phyloP scores from a whole-genome alignment of 192 early-diverging fungal species.

The Chytriomyces confervae region DNA sequence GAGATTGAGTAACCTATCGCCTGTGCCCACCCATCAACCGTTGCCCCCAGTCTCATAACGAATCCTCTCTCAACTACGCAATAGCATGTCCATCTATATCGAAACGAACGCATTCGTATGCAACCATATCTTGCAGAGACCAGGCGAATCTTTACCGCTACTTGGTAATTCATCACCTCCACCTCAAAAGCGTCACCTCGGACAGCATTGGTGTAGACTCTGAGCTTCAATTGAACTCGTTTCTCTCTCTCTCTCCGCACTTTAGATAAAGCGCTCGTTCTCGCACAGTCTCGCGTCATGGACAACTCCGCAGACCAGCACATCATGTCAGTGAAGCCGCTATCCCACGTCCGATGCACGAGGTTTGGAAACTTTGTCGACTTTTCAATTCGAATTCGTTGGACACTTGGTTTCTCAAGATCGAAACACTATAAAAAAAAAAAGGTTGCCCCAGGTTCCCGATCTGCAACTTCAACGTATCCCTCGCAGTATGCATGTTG shows the following conservation, averaged over 20 bases:
- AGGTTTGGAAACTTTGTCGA: constrained; percentile 9
- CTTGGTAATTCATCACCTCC: constrained; percentile 2
- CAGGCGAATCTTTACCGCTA: constrained; percentile 5
- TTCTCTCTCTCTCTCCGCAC: background rate
- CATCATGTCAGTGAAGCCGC: constrained; percentile 38
- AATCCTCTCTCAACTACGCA: constrained; percentile 2
- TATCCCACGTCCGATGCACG: constrained; percentile 43
- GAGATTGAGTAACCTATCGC: constrained; percentile 31
- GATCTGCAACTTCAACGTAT: constrained; percentile 52
- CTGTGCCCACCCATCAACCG: background rate
- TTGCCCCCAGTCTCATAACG: background rate
- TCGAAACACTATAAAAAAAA: background rate
- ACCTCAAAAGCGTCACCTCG: background rate
- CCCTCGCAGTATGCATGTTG: constrained; percentile 65
- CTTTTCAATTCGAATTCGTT: constrained; percentile 3
- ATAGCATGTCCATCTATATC: constrained; percentile 37
- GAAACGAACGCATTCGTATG: constrained; percentile 28
- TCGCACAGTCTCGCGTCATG: constrained; percentile 17
- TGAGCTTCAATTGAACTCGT: background rate
- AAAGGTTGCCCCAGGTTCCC: constrained; percentile 44
- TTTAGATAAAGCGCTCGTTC: constrained; percentile 11
- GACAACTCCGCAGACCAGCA: background rate
- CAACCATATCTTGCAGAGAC: constrained; percentile 18
- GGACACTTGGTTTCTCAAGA: background rate
- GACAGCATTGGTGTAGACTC: too few relatives aligned